phyloP scores from a whole-genome alignment of 1,284 basidiomycete species.

The Fomitopsis schrenkii region DNA sequence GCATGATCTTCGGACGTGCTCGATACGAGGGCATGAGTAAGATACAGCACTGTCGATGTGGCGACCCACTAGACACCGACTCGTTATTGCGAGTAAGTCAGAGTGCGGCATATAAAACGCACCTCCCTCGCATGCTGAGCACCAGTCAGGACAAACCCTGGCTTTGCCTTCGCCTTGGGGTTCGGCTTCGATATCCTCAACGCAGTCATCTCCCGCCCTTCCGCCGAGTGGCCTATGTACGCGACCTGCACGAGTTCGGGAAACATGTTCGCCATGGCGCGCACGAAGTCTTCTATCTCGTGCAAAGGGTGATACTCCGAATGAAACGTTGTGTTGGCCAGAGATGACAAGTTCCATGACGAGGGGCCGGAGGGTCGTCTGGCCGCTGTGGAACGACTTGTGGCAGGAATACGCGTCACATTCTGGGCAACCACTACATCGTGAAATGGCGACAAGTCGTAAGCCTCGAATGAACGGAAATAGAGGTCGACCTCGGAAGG shows the following conservation, averaged over 20 bases:
- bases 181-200: slow-evolving; percentile 38
- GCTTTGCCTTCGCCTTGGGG: slow-evolving; percentile 27
- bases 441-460: slow-evolving; percentile 1
- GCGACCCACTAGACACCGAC: slow-evolving; percentile 70
- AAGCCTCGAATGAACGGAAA: slow-evolving; percentile 7
- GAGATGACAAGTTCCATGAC: slow-evolving; percentile 25
- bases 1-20: slow-evolving; percentile 44
- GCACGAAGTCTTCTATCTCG: slow-evolving; percentile 51
- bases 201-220: slow-evolving; percentile 52
- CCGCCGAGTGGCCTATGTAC: slow-evolving; percentile 47
- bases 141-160: slow-evolving; percentile 66
- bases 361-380: background rate
- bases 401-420: slow-evolving; percentile 3
- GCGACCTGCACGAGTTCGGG: slow-evolving; percentile 39
- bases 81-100: background rate
- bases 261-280: slow-evolving; percentile 36
- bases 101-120: background rate
- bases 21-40: slow-evolving; percentile 66
- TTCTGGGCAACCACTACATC: slow-evolving; percentile 7
- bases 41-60: slow-evolving; percentile 68
- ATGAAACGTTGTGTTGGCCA: slow-evolving; percentile 43
- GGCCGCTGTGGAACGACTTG: background rate
- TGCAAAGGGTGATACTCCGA: slow-evolving; percentile 46
- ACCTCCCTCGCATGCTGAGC: slow-evolving; percentile 69
- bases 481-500: slow-evolving; percentile 20